Conservation (phyloP, 2,329 filamentous ascomycete species). For the Lomentospora prolificans region DNA sequence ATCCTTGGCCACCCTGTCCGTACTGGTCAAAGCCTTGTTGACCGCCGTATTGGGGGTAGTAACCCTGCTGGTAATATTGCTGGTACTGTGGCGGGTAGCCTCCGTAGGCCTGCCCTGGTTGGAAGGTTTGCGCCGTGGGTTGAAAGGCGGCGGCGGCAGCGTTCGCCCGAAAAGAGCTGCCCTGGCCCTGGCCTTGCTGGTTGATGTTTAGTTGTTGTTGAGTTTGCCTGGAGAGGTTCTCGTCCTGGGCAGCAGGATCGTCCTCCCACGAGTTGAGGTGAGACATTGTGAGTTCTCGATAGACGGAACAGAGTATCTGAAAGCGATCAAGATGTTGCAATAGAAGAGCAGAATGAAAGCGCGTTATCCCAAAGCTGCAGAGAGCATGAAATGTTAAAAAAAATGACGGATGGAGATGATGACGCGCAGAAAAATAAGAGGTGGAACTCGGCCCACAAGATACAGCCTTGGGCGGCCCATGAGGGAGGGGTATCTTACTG, state of each 20-base stretch:
- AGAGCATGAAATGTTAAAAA: not conserved
- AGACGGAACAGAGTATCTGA: not conserved
- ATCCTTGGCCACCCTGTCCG: conserved; percentile 43
- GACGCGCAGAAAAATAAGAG: not conserved
- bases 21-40: conserved; percentile 37
- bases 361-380: not conserved
- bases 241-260: conserved; percentile 67
- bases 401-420: not conserved
- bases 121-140: conserved; percentile 60
- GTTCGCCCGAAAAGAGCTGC: conserved; percentile 35
- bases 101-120: conserved; percentile 60
- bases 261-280: conserved; percentile 95
- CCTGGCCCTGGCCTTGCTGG: conserved; percentile 32
- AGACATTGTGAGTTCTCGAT: conserved; percentile 51
- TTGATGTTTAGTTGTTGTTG: conserved; percentile 65
- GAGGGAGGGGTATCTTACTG: not conserved
- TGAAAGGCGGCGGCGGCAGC: conserved; percentile 63
- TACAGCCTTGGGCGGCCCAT: not conserved
- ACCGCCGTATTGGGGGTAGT: conserved; percentile 49
- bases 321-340: not conserved
- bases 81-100: conserved; percentile 49
- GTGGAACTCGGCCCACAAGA: not conserved
- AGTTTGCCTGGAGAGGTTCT: conserved; percentile 66
- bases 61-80: conserved; percentile 42
- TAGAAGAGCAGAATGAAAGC: not conserved